phyloP scores from a whole-genome alignment of 805 yeast genomes.

The Wickerhamomyces queroliae region DNA sequence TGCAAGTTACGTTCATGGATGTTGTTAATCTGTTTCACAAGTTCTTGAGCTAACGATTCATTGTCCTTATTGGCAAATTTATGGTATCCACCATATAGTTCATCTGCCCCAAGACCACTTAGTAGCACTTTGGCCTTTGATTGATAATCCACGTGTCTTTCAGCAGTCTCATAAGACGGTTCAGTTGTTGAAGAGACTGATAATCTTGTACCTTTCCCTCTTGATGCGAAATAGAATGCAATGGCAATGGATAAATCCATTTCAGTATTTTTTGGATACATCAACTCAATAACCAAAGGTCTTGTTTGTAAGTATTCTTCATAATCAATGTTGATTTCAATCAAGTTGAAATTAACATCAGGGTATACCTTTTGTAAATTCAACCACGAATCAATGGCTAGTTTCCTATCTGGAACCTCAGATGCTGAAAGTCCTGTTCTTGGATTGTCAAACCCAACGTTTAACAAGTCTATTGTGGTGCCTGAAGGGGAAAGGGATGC shows the following conservation, averaged over 20 bases:
- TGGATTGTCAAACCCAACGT: slow-evolving; percentile 90
- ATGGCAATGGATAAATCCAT: slow-evolving; percentile 96
- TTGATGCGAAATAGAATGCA: slow-evolving; percentile 89
- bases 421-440: slow-evolving; percentile 55
- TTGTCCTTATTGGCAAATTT: slow-evolving; percentile 54
- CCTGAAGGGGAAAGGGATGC: slow-evolving; percentile 26
- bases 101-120: slow-evolving; percentile 97
- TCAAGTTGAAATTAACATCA: slow-evolving; percentile 36
- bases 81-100: slow-evolving; percentile 92
- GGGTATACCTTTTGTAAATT: slow-evolving; percentile 42
- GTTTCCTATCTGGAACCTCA: slow-evolving; percentile 80
- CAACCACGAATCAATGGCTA: slow-evolving; percentile 61
- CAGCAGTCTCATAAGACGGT: slow-evolving; percentile 6
- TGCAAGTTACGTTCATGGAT: slow-evolving; percentile 79
- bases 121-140: slow-evolving; percentile 65
- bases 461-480: slow-evolving; percentile 62
- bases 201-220: slow-evolving; percentile 38
- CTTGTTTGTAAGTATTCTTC: slow-evolving; percentile 51
- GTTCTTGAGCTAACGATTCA: slow-evolving; percentile 46
- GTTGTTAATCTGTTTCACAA: slow-evolving; percentile 64
- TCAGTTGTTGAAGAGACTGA: not conserved
- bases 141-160: slow-evolving; percentile 26
- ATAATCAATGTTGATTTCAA: slow-evolving; percentile 72
- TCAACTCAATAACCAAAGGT: slow-evolving; percentile 51
- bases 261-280: slow-evolving; percentile 82